These are phyloP conservation scores for Mortierella claussenii DNA, from an alignment of 192 early-diverging fungal species.

Conservation along the genomic window DNA sequence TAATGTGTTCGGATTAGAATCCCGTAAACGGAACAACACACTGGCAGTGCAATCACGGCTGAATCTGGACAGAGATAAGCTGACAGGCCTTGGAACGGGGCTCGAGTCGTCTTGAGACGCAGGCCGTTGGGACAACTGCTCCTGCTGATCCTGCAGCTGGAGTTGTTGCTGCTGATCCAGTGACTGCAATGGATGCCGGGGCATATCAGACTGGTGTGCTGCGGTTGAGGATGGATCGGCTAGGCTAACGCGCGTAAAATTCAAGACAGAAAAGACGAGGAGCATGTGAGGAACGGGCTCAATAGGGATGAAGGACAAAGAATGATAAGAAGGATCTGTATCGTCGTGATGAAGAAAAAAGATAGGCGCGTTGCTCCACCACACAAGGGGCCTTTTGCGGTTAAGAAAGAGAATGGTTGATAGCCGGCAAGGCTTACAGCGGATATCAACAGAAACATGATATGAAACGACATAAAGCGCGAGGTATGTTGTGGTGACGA, in stretches of 20 bases:
- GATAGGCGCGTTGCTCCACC: too few species aligned
- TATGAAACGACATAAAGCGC: too few species aligned
- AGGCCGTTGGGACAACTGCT: constrained; percentile 4
- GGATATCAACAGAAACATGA: too few species aligned
- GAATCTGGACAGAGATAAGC: constrained; percentile 31
- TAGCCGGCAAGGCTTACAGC: too few species aligned
- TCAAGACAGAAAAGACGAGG: background rate
- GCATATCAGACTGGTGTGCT: constrained; percentile 24
- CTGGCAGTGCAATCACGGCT: constrained; percentile 36
- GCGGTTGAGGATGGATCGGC: constrained; percentile 25
- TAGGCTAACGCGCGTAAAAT: constrained; percentile 8
- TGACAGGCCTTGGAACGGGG: constrained; percentile 7
- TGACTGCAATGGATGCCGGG: constrained; percentile 10
- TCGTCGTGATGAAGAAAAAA: background rate
- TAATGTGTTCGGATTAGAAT: constrained; percentile 20
- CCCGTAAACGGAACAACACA: constrained; percentile 31
- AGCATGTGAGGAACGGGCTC: background rate
- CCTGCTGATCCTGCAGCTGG: constrained; percentile 16
- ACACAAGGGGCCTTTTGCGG: too few species aligned
- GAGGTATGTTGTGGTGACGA: too few species aligned
- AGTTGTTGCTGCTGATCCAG: constrained; percentile 28
- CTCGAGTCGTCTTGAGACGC: background rate
- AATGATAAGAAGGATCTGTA: background rate
- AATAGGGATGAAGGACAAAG: background rate
- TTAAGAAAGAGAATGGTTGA: too few species aligned